Conservation (phyloP, 306 rosid species). For the Trifolium repens region DNA sequence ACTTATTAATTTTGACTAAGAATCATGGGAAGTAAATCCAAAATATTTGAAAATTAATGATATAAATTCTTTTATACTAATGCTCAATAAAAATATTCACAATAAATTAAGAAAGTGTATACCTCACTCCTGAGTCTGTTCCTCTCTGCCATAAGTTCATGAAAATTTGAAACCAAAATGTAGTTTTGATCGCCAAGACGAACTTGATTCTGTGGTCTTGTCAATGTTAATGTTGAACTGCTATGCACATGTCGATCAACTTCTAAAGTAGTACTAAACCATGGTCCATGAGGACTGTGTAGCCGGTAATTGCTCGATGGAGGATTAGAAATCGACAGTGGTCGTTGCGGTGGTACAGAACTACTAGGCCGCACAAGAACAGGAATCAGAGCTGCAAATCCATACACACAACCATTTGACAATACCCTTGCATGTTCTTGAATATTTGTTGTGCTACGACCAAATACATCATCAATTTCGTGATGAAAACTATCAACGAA, state of each 20-base stretch:
- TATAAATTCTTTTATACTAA: too few species aligned
- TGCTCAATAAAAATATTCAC: too few species aligned
- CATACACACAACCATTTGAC: background rate
- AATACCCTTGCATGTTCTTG: background rate
- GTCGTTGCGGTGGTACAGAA: background rate
- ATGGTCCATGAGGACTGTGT: background rate
- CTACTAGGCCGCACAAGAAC: background rate
- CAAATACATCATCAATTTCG: background rate
- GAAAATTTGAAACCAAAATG: background rate
- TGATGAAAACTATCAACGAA: background rate
- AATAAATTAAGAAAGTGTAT: background rate
- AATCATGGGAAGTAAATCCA: background rate
- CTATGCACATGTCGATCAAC: background rate
- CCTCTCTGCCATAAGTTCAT: background rate
- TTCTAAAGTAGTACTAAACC: too few species aligned
- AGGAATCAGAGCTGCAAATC: too few species aligned
- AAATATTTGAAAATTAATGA: too few species aligned
- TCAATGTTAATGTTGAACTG: background rate
- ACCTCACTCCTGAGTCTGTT: background rate
- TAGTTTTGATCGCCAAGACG: background rate
- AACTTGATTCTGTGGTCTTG: background rate
- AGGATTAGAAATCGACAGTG: background rate
- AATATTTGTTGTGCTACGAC: too few species aligned
- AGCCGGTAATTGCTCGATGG: background rate
- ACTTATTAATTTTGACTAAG: background rate